phyloP scores from a whole-genome alignment of 371 early-diverging fungal species.

The Mucor plumbeus region DNA sequence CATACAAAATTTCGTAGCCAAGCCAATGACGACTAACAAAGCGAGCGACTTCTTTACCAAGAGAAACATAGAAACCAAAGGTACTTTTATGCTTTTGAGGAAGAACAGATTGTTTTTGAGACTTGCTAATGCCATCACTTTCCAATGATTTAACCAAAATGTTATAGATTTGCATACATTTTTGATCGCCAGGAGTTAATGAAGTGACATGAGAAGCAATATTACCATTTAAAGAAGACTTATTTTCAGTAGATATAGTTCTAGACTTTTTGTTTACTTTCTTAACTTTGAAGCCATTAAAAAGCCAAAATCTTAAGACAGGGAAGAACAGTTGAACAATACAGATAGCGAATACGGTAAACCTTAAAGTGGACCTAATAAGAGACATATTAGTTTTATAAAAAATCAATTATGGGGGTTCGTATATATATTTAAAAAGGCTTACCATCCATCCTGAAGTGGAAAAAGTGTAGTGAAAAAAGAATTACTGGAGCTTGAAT shows the following conservation, averaged over 20 bases:
- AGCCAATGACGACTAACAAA: constrained; percentile 41
- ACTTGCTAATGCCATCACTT: constrained; percentile 15
- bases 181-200: constrained; percentile 49
- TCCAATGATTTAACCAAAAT: constrained; percentile 35
- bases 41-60: constrained; percentile 33
- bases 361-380: constrained; percentile 35
- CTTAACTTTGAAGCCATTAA: constrained; percentile 27
- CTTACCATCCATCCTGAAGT: constrained; percentile 41
- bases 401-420: background rate
- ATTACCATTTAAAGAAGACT: constrained; percentile 22
- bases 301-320: constrained; percentile 28
- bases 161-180: constrained; percentile 45
- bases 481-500: background rate
- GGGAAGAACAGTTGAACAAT: constrained; percentile 43
- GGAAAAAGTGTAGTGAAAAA: constrained; percentile 27
- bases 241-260: constrained; percentile 2
- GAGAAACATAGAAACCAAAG: constrained; percentile 17
- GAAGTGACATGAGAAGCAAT: constrained; percentile 20
- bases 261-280: constrained; percentile 23
- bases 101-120: constrained; percentile 4
- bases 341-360: constrained; percentile 39
- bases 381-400: background rate
- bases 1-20: constrained; percentile 47
- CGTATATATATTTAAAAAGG: background rate
- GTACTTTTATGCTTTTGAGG: constrained; percentile 18